Evolutionary conservation across 768 basidiomycete species (phyloP), one percentile per base, ranked within the genome.

Genomic region (Cubamyces lactineus): DNA sequence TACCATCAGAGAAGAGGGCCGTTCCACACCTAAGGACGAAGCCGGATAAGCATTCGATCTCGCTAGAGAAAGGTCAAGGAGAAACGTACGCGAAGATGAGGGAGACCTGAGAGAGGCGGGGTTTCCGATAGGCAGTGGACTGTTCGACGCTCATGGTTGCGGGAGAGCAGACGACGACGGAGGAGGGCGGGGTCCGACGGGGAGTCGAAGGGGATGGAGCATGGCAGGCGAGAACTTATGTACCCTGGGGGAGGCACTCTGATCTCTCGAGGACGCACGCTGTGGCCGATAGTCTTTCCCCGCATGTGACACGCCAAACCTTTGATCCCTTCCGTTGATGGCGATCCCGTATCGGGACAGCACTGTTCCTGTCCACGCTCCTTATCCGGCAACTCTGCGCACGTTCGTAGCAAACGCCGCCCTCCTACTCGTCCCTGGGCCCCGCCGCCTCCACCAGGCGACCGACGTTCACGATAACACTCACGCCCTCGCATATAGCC

Each of bases 1-100:
- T 74, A 89, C 91, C 92, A 73, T 94, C 92, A 26, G 91, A 92
- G 76, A 94, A 93, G 47, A 94, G 78, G 45, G 92, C 92, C 3
- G 92, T 94, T 70, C 92, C 92, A 72, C 92, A 93, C 16, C 91
- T 92, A 26, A 64, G 19, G 23, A 58, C 63, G 21, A 61, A 34
- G 50, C 43, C 43, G 41, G 42, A 5, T 41, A 21, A 46, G 45
- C 45, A 49, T 6, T 30, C 28, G 13, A 23, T 1, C 26, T 3
- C 48, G 13, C 5, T 12, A 28, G 4, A 8, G 16, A 13, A 3
- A 24, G 13, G 48, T 21, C 49, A 23, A 49, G 15, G 40, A 7
- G 23, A 9, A 19, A 80, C 87, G 51, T 66, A 92, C 91, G 91
- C 91, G 71, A 94, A 94, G 70, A 94, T 91, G 71, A 94, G 85